phyloP scores from a whole-genome alignment of 2,329 filamentous ascomycete species.

The Fusarium sp. region DNA sequence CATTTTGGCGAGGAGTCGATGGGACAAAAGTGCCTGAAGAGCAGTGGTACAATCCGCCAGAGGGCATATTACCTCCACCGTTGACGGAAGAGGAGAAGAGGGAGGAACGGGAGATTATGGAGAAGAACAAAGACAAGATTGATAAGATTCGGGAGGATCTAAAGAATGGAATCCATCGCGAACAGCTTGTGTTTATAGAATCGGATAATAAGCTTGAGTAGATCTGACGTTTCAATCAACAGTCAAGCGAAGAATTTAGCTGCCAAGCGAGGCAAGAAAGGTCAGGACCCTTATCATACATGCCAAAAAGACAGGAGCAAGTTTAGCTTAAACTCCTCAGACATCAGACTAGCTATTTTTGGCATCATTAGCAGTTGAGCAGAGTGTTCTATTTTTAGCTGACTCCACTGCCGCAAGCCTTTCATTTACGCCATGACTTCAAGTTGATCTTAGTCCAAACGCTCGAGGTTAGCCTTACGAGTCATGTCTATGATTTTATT shows the following conservation, averaged over 20 bases:
- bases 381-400: background rate
- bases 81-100: background rate
- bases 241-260: background rate
- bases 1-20: background rate
- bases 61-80: background rate
- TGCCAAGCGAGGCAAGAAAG: too few relatives aligned
- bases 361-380: too few relatives aligned
- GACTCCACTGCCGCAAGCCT: background rate
- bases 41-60: background rate
- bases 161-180: background rate
- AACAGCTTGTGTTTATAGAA: background rate
- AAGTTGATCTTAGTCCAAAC: background rate
- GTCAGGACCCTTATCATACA: too few relatives aligned
- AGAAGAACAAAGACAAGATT: background rate
- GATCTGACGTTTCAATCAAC: background rate
- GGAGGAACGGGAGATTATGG: background rate
- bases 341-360: too few relatives aligned
- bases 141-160: accelerated
- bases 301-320: too few relatives aligned
- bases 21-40: background rate
- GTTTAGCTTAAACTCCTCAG: too few relatives aligned
- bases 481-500: background rate
- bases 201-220: background rate
- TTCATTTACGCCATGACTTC: background rate
- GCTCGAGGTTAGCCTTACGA: accelerated